Conservation (phyloP, 148 eudicot species). For the Amaranthus hypochondriacus region DNA sequence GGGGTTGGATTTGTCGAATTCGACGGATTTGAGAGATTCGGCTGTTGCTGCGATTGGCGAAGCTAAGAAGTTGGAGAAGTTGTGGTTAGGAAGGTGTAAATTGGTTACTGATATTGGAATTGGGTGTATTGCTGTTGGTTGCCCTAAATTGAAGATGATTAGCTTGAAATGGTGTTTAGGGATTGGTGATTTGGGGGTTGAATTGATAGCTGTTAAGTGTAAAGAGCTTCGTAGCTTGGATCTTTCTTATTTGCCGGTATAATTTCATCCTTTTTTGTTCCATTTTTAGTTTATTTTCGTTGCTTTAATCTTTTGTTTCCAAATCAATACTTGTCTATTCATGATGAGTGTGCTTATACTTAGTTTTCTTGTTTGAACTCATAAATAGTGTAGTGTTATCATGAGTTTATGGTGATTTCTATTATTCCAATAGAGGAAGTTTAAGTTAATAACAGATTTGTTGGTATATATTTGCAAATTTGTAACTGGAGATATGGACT, state of each 20-base stretch:
- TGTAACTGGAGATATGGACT: too few relatives aligned
- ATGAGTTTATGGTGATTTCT: too few relatives aligned
- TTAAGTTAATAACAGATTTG: too few relatives aligned
- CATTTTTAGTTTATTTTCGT: background rate
- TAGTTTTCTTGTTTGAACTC: too few relatives aligned
- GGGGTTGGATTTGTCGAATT: slow-evolving; percentile 72
- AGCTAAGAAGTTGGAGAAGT: slow-evolving; percentile 61
- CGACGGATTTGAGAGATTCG: slow-evolving; percentile 50
- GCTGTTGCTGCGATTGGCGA: slow-evolving; percentile 64
- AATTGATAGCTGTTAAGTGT: slow-evolving; percentile 82
- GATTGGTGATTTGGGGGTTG: slow-evolving; percentile 90
- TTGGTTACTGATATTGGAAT: slow-evolving; percentile 86
- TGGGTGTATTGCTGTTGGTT: slow-evolving; percentile 95
- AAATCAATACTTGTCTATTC: too few relatives aligned
- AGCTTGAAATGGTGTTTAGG: slow-evolving; percentile 89
- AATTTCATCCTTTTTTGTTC: too few relatives aligned
- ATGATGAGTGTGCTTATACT: too few relatives aligned
- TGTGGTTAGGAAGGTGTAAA: slow-evolving; percentile 79
- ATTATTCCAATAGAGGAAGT: too few relatives aligned
- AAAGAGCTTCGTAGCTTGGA: slow-evolving; percentile 64
- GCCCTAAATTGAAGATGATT: slow-evolving; percentile 60
- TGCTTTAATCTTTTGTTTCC: background rate
- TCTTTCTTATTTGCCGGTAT: slow-evolving; percentile 92
- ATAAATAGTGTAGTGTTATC: too few relatives aligned
- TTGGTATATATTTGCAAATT: too few relatives aligned